Base-by-base conservation (phyloP, 2,329 filamentous ascomycete genomes). In the Fusarium sp. region DNA sequence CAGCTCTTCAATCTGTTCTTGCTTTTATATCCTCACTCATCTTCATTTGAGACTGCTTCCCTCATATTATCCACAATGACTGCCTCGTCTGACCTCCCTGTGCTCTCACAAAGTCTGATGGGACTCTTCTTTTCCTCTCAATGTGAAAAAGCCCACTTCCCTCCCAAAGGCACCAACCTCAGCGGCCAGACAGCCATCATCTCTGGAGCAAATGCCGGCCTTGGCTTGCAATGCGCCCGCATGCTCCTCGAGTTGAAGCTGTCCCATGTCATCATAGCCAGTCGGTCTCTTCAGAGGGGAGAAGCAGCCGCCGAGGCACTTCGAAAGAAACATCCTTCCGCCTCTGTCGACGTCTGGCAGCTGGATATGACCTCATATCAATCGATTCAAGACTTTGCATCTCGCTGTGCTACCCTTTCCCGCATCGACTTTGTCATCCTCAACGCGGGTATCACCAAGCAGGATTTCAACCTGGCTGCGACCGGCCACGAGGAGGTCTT, bases 151-250 rank as follows among this genome's bases (percentile, higher is more conserved):
- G 36, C 57, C 11, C 36, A 42, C 10, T 60, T 60, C 11, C 57
- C 38, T 20, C 57, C 67, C 20, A 62, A 52, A 25, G 50, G 35
- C 6, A 64, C 58, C 45, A 29, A 67, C 58, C 73, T 85, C 42
- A 74, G 77, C 13, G 80, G 82, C 3, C 77, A 84, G 67, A 81
- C 81, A 1, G 84, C 85, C 56, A 84, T 89, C 36, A 79, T 89
- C 9, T 87, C 87, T 0, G 87, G 87, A 3, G 77, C 83, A 14
- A 88, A 86, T 69, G 78, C 74, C 1, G 87, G 87, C 0, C 79
- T 89, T 0, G 87, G 87, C 1, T 79, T 85, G 14, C 85, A 87
- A 75, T 78, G 83, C 2, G 80, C 82, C 10, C 76, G 77, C 0
- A 85, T 86, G 67, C 79, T 88, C 52, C 80, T 85, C 3, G 66